These are phyloP conservation scores for Gnetum montanum DNA, from an alignment of 75 land plant species.

Conservation along the genomic window DNA sequence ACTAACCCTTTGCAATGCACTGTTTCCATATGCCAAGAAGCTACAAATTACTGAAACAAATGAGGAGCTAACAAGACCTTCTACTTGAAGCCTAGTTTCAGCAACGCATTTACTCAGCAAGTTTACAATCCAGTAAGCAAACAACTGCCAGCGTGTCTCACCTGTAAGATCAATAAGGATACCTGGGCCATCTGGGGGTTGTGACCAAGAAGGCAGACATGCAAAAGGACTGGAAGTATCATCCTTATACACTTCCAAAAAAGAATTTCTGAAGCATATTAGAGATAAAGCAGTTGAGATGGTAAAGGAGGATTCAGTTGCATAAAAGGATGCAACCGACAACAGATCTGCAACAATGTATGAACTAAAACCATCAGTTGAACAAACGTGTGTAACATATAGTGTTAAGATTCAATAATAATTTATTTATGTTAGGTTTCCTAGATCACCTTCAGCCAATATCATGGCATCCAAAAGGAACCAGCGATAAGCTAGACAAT, in stretches of 20 bases:
- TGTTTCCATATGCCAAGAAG: slow-evolving; percentile 31
- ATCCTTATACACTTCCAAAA: slow-evolving; percentile 22
- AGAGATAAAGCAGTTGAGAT: slow-evolving; percentile 30
- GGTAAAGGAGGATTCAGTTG: slow-evolving; percentile 13
- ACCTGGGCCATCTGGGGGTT: slow-evolving; percentile 50
- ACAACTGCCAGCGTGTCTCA: slow-evolving; percentile 53
- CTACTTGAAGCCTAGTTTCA: slow-evolving; percentile 71
- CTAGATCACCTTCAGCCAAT: slow-evolving; percentile 51
- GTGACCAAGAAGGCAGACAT: slow-evolving; percentile 57
- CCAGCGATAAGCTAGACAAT: slow-evolving; percentile 60
- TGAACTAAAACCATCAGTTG: no score
- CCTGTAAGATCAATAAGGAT: slow-evolving; percentile 57
- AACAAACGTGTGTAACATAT: no score
- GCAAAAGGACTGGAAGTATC: slow-evolving; percentile 24
- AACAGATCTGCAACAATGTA: slow-evolving; percentile 51
- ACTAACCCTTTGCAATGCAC: slow-evolving; percentile 75
- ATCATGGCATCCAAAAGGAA: slow-evolving; percentile 66
- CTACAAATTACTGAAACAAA: slow-evolving; percentile 23
- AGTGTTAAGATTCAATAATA: no score
- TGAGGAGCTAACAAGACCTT: slow-evolving; percentile 59
- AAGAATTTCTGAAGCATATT: slow-evolving; percentile 55
- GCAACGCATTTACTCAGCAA: slow-evolving; percentile 51
- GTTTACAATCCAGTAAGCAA: slow-evolving; percentile 68
- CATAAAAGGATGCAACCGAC: slow-evolving; percentile 39
- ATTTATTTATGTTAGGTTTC: background rate